phyloP scores from a whole-genome alignment of 2,329 filamentous ascomycete species.

The Cytospora piceae region DNA sequence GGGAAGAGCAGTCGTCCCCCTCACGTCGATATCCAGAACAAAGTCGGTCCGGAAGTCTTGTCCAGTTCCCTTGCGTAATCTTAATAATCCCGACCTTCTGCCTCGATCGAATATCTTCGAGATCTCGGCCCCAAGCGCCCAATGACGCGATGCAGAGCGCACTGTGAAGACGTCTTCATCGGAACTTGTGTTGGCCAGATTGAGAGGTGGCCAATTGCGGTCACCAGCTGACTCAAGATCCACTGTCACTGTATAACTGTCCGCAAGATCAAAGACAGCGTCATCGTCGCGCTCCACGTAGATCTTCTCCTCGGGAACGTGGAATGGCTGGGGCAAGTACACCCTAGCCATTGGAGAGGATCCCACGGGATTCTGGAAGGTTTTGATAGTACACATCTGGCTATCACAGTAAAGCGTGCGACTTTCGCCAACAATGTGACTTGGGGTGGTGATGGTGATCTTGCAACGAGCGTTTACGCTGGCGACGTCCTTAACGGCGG shows the following conservation, averaged over 20 bases:
- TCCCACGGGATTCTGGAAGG: conserved; percentile 52
- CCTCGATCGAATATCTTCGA: conserved; percentile 46
- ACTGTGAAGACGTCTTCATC: conserved; percentile 35
- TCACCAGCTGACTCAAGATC: conserved; percentile 57
- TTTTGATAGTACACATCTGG: conserved; percentile 56
- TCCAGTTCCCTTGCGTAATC: conserved; percentile 42
- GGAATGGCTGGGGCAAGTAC: conserved; percentile 53
- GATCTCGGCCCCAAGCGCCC: conserved; percentile 48
- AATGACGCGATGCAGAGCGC: conserved; percentile 37
- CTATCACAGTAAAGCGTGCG: conserved; percentile 57
- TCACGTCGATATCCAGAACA: conserved; percentile 53
- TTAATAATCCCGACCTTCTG: conserved; percentile 38
- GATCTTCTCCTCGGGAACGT: conserved; percentile 56
- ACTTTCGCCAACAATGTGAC: conserved; percentile 40
- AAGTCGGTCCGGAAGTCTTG: conserved; percentile 46
- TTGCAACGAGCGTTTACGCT: conserved; percentile 48
- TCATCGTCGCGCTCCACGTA: conserved; percentile 53
- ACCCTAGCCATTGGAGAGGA: conserved; percentile 53
- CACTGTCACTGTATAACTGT: conserved; percentile 54
- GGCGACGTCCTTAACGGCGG: conserved; percentile 42
- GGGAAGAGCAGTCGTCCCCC: conserved; percentile 49
- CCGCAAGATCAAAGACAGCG: conserved; percentile 50
- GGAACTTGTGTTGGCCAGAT: conserved; percentile 40
- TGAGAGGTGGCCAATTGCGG: conserved; percentile 56
- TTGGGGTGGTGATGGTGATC: conserved; percentile 43